These are phyloP conservation scores for Carex sylvatica DNA, from an alignment of 202 grass and related monocot species.

Conservation along the genomic window DNA sequence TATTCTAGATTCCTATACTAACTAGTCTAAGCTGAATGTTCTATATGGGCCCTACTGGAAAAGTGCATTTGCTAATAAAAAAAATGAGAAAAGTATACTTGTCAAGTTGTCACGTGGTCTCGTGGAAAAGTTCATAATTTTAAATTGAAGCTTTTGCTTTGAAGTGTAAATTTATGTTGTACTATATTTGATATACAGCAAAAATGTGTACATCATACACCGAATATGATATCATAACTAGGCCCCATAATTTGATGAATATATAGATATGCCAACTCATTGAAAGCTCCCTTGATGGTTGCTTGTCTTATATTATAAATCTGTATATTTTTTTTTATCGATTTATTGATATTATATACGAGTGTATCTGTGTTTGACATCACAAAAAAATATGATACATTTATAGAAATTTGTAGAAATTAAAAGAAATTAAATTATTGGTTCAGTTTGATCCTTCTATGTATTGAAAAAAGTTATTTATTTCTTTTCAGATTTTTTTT, in stretches of 20 bases:
- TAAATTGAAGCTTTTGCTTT: neutral
- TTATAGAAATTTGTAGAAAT: too few relatives aligned
- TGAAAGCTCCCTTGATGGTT: neutral
- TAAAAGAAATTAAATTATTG: too few relatives aligned
- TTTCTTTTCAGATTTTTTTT: too few relatives aligned
- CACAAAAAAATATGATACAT: too few relatives aligned
- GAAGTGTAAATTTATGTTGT: neutral
- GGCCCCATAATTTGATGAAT: neutral
- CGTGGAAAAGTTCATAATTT: neutral
- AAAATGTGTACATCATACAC: neutral
- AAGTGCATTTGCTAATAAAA: neutral
- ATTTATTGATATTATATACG: neutral
- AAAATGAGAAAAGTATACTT: neutral
- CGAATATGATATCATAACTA: neutral
- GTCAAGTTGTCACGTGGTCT: neutral
- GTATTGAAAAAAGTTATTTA: too few relatives aligned
- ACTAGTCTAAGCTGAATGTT: neutral
- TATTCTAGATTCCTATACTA: neutral
- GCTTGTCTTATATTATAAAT: neutral
- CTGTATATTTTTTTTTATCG: neutral
- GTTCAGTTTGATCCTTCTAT: too few relatives aligned
- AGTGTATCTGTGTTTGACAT: neutral
- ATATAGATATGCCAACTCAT: neutral
- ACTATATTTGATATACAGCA: neutral
- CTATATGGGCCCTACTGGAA: neutral